Base-by-base conservation (phyloP, 2,329 filamentous ascomycete genomes). In the Uncinocarpus reesii region DNA sequence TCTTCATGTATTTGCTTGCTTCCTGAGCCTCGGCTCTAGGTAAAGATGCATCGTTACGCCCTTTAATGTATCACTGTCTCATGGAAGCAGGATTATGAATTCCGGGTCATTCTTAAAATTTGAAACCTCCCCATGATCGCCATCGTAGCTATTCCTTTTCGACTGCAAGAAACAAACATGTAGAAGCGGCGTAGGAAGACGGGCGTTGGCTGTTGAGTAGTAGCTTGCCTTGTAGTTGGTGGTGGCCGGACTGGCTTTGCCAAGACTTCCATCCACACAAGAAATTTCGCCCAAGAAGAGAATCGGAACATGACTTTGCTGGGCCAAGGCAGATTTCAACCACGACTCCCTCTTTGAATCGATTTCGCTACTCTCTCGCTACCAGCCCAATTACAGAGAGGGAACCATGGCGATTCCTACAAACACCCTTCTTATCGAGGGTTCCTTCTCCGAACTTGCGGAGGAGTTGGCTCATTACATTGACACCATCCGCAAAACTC, bases 401-500 rank as follows among this genome's bases (percentile, higher is more conserved):
- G n/a, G n/a, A 31, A n/a, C 10, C 20, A 81, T 81, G 78, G 75
- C 78, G 55, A 76, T 71, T 59, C 72, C 77, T 54, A 72, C 76
- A 51, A 81, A 74, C 57, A 80, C 78, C 62, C 75, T 81, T 59
- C 72, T 82, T 59, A 80, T 98, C 69, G 92, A 98, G 75, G 92
- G 92, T 68, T 79, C 80, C 62, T 95, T 95, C 69, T 81, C 88
- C 67, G 92, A 96, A 73, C 82, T 95, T 65, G 82, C 85, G 62
- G 82, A 86, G 69, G 92, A 98, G 74, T 85, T 98, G 75, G 88
- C 90, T 68, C 84, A 89, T 62, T 95, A 94, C 72, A 76, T 98
- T 66, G 87, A 94, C 69, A 75, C 81, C 59, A 79, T 89, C 65
- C 84, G 85, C 62, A 83, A 86, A 56, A 75, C 71, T 59, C 40